Base-by-base conservation (phyloP, 148 eudicot species). In the Polygonum aviculare region DNA sequence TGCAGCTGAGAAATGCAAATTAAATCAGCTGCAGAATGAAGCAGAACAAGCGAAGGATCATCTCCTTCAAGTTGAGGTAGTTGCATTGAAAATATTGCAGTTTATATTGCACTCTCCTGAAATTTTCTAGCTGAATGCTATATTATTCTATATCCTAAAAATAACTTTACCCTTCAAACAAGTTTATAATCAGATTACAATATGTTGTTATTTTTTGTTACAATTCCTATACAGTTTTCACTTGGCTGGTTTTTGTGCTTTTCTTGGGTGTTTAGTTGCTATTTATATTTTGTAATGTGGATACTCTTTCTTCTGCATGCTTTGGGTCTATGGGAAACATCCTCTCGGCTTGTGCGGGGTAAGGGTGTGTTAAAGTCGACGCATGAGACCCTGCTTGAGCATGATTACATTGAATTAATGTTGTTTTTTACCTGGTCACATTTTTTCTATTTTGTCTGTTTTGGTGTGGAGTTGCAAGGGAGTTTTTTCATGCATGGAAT, bases 11-110 rank as follows among this genome's bases (percentile, higher is more conserved):
- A 90, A 78, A 73, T 83, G 80, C 19, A 90, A 83, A 81, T 76
- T 82, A 76, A 75, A 80, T 3, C 82, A 85, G 79, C 86, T 92
- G 78, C 85, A 85, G 79, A 85, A 84, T 83, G 80, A 84, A 78
- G 74, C 86, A 40, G 83, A 82, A 77, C 88, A 80, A 79, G 93
- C 97, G 79, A 79, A 78, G 79, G 90, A 83, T 74, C 73, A 77
- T 33, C 78, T 55, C 7, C 83, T 79, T 76, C 89, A 89, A 76
- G 84, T 88, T 79, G 89, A 90, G 98, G 98, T 94, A 92, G 76
- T 82, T 74, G 51, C 74, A 71, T 76, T 40, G 69, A n/a, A 22
- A 54, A 54, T 54, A 10, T 48, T 54, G 1, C 15, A 54, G 8
- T 18, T 54, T 4, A 7, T n/a, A n/a, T 5, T 16, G 59, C 8